Percentiles rank a stretch among this genome's conserved stretches.
These are phyloP conservation scores for Fagus sylvatica DNA, from an alignment of 306 rosid genomes.

Conservation along the genomic window DNA sequence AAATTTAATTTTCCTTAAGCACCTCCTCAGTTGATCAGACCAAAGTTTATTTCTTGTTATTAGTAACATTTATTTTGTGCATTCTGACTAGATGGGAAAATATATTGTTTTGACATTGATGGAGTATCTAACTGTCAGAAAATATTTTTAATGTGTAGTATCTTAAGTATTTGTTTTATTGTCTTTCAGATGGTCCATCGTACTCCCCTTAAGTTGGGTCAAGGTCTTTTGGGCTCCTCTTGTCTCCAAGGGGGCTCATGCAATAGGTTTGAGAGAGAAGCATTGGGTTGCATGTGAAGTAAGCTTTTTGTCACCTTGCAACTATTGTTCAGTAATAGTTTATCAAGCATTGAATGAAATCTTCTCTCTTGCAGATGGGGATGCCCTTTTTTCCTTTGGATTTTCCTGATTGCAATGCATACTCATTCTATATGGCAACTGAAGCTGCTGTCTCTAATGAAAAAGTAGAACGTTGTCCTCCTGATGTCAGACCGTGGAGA, in stretches of 20 bases:
- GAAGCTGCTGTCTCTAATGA: slow-evolving; percentile 42
- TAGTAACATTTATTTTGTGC: not conserved
- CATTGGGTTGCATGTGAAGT: slow-evolving; percentile 80
- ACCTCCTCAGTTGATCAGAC: not conserved
- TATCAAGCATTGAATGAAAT: not conserved
- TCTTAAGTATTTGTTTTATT: slow-evolving; percentile 18
- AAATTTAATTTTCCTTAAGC: not conserved
- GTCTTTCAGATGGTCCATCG: slow-evolving; percentile 69
- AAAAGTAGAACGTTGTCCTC: slow-evolving; percentile 54
- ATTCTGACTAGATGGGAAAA: not conserved
- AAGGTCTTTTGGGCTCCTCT: slow-evolving; percentile 83
- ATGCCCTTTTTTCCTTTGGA: slow-evolving; percentile 75
- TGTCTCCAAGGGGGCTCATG: slow-evolving; percentile 70
- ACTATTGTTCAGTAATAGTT: not conserved
- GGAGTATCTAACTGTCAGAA: not conserved
- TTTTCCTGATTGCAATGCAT: slow-evolving; percentile 82
- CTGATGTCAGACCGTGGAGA: slow-evolving; percentile 42
- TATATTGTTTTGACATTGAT: slow-evolving; percentile 2
- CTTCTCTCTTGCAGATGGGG: slow-evolving; percentile 50
- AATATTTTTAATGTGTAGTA: not conserved
- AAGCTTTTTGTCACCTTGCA: slow-evolving; percentile 37
- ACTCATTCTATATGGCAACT: slow-evolving; percentile 47
- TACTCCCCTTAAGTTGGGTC: slow-evolving; percentile 85
- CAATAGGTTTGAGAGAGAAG: slow-evolving; percentile 85
- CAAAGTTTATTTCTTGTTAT: not conserved